Base-by-base conservation (phyloP, 2,329 filamentous ascomycete species). In the Blastomyces parvus region DNA sequence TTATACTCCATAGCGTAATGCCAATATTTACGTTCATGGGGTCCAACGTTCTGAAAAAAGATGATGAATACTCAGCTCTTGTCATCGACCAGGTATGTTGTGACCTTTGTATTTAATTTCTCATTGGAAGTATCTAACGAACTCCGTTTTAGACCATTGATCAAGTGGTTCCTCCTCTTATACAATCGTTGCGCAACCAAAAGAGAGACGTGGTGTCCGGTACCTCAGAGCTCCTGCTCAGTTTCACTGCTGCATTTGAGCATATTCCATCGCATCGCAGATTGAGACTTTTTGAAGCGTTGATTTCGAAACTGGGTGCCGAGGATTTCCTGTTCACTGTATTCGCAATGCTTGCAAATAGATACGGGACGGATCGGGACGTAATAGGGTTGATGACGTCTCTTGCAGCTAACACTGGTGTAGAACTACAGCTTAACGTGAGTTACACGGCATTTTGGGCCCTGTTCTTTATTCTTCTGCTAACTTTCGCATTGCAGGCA, bases 1-100 rank as follows among this genome's bases (percentile, higher is more conserved):
- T 96, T 58, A 90, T 99, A 2, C 82, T 99, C 63, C 93, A 99
- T 77, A 97, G 91, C 69, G 90, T 99, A 62, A 99, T 99, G 94
- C 94, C 94, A 14, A 93, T 99, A 61, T 99, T 99, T 78, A 97
- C 94, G 0, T 97, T 97, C 73, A 97, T 97, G 88, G 91, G 93
- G 52, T 89, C 88, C 53, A 96, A 90, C 3, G 88, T 97, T 25
- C 83, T 99, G 59, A 87, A 90, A 59, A 93, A 97, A 77, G 91
- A 90, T 69, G 95, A 99, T 70, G 93, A 97, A 69, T 97, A 97
- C 77, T 97, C 94, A 27, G 91, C 92, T 14, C 90, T 96, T 73
- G 93, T 99, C 40, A 93, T 97, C 64, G 91, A 95, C 70, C 91
- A 85, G 71, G 73, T 74, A 67, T 48, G 64, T 63, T 59, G 14